Evolutionary conservation across 2,329 filamentous ascomycete genomes (phyloP), one percentile per base, ranked within the genome.

Genomic region (Calonectria fujianensis): DNA sequence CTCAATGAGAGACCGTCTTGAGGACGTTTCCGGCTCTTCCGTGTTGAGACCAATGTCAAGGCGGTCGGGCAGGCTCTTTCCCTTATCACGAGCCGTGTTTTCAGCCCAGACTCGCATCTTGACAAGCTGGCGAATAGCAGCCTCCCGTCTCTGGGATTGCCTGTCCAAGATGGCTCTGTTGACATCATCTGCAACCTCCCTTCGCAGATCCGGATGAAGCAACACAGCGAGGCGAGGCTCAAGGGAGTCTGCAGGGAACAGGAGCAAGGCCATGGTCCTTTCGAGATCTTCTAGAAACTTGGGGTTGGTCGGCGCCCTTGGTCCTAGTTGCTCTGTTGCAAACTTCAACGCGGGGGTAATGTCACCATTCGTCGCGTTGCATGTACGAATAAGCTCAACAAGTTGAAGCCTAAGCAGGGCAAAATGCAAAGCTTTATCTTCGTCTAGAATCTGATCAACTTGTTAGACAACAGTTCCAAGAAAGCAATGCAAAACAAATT

Each of bases 31-130:
- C 16, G 79, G 66, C n/a, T 86, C 85, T 29, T 88, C 85, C 1
- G 82, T 82, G 63, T 83, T 80, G 27, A 87, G 74, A 37, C 85
- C 85, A 63, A 86, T 83, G 20, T 86, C 84, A 14, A 87, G 77
- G 24, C 80, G 80, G 24, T 84, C 82, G 3, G 85, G 85, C 7
- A 86, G 76, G 27, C 71, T 77, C 37, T 81, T 77, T 10, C 80
- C 82, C 57, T 81, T 82, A 8, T 84, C 82, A 13, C 85, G 82
- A 4, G 91, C 93, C 69, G 89, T 89, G 24, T 89, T 88, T 85
- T 98, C 96, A 13, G 95, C 93, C 95, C 96, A 99, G 0, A 93
- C 92, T 72, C 96, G 91, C 82, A 98, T 90, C 81, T 93, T 93
- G 51, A 98, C 93, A 4, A 99, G 89, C 77, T 94, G 92, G 71